phyloP scores from a whole-genome alignment of 441 rosid genomes.

The Syzygium syzygioides region DNA sequence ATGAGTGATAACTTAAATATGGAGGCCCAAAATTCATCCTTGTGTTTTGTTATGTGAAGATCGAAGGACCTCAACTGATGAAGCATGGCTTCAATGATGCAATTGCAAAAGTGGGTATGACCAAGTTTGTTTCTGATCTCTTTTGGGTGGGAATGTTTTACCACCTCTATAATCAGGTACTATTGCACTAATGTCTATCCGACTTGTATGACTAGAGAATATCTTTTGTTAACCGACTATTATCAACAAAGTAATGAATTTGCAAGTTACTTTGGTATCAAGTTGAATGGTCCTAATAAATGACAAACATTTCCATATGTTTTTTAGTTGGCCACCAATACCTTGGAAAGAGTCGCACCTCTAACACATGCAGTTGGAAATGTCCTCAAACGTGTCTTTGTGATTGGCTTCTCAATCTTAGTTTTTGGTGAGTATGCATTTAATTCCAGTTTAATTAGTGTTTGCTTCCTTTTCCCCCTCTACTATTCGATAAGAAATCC shows the following conservation, averaged over 20 bases:
- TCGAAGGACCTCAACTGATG: slow-evolving; percentile 83
- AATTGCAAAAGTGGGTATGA: slow-evolving; percentile 76
- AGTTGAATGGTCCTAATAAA: not conserved
- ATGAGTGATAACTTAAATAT: not conserved
- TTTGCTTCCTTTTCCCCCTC: not conserved
- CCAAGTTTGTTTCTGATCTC: slow-evolving; percentile 80
- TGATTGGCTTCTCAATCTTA: slow-evolving; percentile 83
- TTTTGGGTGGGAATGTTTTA: slow-evolving; percentile 98
- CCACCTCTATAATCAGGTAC: slow-evolving; percentile 94
- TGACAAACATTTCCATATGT: not conserved
- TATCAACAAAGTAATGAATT: not conserved
- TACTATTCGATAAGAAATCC: not conserved
- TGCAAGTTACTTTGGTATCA: not conserved
- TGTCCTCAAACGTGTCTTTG: slow-evolving; percentile 94
- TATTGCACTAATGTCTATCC: not conserved
- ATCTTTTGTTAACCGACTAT: not conserved
- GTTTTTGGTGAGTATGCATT: slow-evolving; percentile 46
- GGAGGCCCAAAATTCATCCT: not conserved
- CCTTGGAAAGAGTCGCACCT: slow-evolving; percentile 95
- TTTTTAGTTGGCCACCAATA: slow-evolving; percentile 83
- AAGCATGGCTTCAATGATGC: slow-evolving; percentile 71
- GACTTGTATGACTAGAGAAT: not conserved
- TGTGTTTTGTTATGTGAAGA: slow-evolving; percentile 20
- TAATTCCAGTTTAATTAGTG: not conserved
- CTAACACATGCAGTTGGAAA: slow-evolving; percentile 96